Evolutionary conservation across 2,329 filamentous ascomycete genomes (phyloP).

Genomic region (Neophaeococcomyces aloes): DNA sequence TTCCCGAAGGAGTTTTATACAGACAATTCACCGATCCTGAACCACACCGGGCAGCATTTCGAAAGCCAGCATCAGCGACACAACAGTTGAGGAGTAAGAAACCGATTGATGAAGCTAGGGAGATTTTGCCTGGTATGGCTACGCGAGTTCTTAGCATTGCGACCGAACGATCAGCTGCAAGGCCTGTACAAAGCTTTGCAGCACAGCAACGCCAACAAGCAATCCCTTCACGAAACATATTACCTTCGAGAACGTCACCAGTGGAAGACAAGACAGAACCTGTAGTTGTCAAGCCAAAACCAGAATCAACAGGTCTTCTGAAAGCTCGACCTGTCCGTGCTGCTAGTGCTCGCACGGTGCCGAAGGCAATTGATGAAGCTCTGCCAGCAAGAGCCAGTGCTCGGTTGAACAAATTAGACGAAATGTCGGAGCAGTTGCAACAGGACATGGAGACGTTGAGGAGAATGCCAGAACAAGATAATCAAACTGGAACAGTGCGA

Average conservation of each 20-base stretch:
- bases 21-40: constrained; percentile 31
- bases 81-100: constrained; percentile 16
- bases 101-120: constrained; percentile 8
- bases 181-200: constrained; percentile 31
- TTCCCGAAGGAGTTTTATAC: constrained; percentile 38
- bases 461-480: not conserved
- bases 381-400: constrained; percentile 2
- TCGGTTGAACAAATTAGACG: not conserved
- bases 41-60: constrained; percentile 31
- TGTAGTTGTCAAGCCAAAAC: constrained; percentile 1
- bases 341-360: constrained; percentile 15
- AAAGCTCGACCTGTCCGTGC: constrained; percentile 23
- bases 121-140: constrained; percentile 4
- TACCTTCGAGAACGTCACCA: constrained; percentile 11
- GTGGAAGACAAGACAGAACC: not conserved
- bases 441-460: not conserved
- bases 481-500: too few species aligned
- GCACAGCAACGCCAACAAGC: constrained; percentile 38
- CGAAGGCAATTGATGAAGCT: constrained; percentile 4
- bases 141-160: not conserved
- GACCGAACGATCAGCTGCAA: constrained; percentile 6
- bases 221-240: constrained; percentile 23
- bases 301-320: constrained; percentile 15
- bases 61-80: constrained; percentile 12
- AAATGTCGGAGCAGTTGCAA: constrained; percentile 3